Conservation (phyloP, 305 asterid species). For the Andrographis paniculata region DNA sequence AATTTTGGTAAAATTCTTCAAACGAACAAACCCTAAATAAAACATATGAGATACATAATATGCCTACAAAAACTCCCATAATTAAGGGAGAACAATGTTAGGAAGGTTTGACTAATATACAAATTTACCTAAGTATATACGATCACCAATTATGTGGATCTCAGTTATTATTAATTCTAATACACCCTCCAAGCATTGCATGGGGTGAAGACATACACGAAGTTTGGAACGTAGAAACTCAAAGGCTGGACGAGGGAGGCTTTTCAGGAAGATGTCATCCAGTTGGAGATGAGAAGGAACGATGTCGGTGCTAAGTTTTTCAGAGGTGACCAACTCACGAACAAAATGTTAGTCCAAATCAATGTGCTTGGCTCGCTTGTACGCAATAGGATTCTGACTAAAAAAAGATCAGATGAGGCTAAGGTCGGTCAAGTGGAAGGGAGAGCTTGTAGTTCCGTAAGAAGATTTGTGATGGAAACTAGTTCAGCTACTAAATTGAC, state of each 20-base stretch:
- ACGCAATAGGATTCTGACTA: not conserved
- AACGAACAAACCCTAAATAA: too few relatives aligned
- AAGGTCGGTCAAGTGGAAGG: not conserved
- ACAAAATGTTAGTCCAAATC: constrained; percentile 9
- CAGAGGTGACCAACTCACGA: constrained; percentile 6
- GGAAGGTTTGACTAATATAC: too few relatives aligned
- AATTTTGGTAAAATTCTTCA: too few relatives aligned
- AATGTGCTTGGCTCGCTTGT: constrained; percentile 10
- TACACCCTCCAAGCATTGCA: not conserved
- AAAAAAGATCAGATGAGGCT: constrained; percentile 4
- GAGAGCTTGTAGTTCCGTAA: constrained; percentile 6
- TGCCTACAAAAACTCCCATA: too few relatives aligned
- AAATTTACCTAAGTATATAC: too few relatives aligned
- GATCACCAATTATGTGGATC: too few relatives aligned
- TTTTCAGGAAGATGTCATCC: constrained; percentile 5
- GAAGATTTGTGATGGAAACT: not conserved
- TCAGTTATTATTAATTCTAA: too few relatives aligned
- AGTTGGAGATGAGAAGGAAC: not conserved
- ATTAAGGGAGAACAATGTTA: too few relatives aligned
- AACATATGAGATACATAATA: too few relatives aligned
- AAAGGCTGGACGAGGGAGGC: not conserved
- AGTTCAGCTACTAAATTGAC: constrained; percentile 3
- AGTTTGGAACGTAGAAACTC: constrained; percentile 5
- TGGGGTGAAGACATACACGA: not conserved
- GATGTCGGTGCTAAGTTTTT: not conserved